Conservation (phyloP, 148 eudicot species). For the Talinum fruticosum region DNA sequence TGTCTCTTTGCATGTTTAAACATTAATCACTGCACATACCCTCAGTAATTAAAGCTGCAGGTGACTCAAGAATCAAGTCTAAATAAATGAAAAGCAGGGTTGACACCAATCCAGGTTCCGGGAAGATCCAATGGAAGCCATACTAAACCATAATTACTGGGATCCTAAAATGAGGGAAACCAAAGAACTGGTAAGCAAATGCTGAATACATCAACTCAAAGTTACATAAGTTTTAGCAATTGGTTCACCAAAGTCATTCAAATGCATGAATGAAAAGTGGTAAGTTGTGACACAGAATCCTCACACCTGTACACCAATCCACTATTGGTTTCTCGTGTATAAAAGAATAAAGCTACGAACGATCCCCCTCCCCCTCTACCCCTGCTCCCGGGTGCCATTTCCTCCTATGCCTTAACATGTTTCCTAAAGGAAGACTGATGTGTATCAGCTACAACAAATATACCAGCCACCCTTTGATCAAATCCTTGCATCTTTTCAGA, state of each 20-base stretch:
- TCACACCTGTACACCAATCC: not conserved
- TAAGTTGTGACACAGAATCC: not conserved
- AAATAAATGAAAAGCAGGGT: not conserved
- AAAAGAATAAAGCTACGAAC: not conserved
- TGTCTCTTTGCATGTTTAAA: not conserved
- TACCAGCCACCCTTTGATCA: not conserved
- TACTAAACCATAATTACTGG: not conserved
- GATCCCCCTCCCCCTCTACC: not conserved
- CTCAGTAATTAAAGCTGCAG: not conserved
- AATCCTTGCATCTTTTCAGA: not conserved
- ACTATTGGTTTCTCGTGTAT: not conserved
- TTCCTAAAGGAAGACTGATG: not conserved
- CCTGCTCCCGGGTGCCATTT: not conserved
- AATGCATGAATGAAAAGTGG: not conserved
- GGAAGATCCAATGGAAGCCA: not conserved
- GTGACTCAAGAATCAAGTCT: not conserved
- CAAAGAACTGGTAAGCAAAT: not conserved
- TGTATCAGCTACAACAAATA: too few species aligned
- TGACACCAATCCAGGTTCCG: not conserved
- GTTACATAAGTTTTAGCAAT: not conserved
- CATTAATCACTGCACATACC: not conserved
- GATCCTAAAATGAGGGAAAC: not conserved
- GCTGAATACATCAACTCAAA: not conserved
- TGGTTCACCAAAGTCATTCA: not conserved
- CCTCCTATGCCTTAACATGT: not conserved